Evolutionary conservation across 2,329 filamentous ascomycete genomes (phyloP).

Genomic region (Xylariales sp.): DNA sequence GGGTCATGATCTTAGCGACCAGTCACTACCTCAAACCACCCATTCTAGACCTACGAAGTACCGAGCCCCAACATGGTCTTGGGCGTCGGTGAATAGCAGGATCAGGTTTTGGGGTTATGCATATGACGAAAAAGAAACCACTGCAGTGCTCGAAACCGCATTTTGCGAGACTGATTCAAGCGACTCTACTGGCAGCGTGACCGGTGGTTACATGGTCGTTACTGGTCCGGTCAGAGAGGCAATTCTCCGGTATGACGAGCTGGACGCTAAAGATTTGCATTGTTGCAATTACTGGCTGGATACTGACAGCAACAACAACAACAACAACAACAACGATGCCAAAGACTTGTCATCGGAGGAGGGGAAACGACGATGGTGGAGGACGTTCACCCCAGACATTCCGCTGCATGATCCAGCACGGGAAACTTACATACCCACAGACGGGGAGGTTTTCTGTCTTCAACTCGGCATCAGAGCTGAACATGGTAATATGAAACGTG

Average conservation of each 20-base stretch:
- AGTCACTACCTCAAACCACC: neutral
- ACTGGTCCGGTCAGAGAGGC: neutral
- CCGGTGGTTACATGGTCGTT: neutral
- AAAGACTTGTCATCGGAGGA: neutral
- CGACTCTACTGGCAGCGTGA: neutral
- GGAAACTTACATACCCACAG: neutral
- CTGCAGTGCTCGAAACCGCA: neutral
- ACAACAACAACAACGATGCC: neutral
- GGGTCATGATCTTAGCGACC: neutral
- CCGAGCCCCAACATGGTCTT: neutral
- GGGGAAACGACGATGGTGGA: neutral
- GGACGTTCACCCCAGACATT: neutral
- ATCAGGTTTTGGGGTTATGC: neutral
- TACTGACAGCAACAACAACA: neutral
- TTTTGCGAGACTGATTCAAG: neutral
- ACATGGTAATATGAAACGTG: neutral
- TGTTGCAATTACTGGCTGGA: neutral
- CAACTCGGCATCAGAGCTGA: neutral
- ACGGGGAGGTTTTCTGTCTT: neutral
- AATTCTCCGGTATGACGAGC: neutral
- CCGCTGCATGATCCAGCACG: neutral
- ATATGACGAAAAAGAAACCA: neutral
- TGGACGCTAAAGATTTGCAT: neutral
- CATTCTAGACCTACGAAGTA: neutral
- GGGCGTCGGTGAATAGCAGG: neutral